Evolutionary conservation across 257 asterid species (phyloP), one percentile per base, ranked within the genome.

Genomic region (Thymus mandschuricus): DNA sequence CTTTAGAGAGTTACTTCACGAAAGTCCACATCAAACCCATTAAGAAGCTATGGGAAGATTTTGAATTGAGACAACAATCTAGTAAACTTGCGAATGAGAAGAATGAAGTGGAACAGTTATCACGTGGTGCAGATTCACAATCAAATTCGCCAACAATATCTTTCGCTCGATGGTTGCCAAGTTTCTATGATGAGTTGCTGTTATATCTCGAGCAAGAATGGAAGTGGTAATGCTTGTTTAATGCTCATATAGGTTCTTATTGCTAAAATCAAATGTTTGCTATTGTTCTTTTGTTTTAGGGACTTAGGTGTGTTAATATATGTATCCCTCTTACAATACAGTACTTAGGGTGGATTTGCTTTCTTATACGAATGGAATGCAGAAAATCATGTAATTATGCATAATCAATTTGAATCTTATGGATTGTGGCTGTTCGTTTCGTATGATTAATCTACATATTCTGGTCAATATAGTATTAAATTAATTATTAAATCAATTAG

Each of bases 181-280:
- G 78, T 82, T 95, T 95, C 85, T 92, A 92, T 6, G 99, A 95
- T 69, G 98, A 89, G 86, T 81, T 95, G 81, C 86, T 95, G 68
- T 96, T 92, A 58, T 95, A 89, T 83, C 94, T 95, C 74, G 99
- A 95, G 81, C 99, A 95, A 84, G 99, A 92, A 80, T 95, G 98
- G 99, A 95, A 95, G 84, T 95, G 99, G 98, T 95, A 86, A 31
- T 79, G 33, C 64, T 74, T 66, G 30, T 65, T 33, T 40, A 59
- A 59, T 51, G 30, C 49, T 38, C 38, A 1, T 28, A 64, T 40
- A 9, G 54, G 28, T 50, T 49, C 64, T 29, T 46, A 35, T 33
- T 49, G 49, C 21, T 31, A 44, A 35, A 44, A 51, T 41, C 33
- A 63, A 12, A 34, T 27, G 7, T 58, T 29, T 62, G 70, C 38